Base-by-base conservation (phyloP, 2,329 filamentous ascomycete genomes). In the Corniculantispora saksenae region DNA sequence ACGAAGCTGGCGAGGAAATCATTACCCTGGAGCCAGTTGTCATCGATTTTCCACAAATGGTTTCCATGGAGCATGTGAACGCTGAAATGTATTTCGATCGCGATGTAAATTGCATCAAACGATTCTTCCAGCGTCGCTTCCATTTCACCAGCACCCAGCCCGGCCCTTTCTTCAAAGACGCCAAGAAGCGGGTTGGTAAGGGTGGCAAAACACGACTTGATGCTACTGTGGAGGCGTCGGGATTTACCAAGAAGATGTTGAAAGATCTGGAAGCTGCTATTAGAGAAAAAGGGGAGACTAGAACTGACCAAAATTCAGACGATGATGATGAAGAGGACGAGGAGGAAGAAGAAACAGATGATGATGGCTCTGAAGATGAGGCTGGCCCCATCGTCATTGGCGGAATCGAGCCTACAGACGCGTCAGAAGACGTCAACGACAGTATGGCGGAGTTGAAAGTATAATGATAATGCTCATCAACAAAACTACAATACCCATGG, bases 11-110 rank as follows among this genome's bases (percentile, higher is more conserved):
- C 2, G 68, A 76, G 50, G 79, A 82, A 71, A 66, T 74, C 0
- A 69, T 91, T 62, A 73, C 70, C 19, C 81, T 97, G 29, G 88
- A 87, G 8, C 95, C 95, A 1, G 87, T 97, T 62, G 81, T 99
- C 54, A 99, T 99, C 72, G 96, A 99, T 80, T 99, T 99, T 74
- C 95, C 95, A 0, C 95, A 99, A 76, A 98, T 97, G 91, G 88
- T 99, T 2, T 98, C 94, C 1, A 93, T 97, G 75, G 93, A 97
- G 70, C 95, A 99, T 74, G 79, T 83, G 43, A 97, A 99, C 73
- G 96, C 95, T 21, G 91, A 97, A 74, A 96, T 94, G 86, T 98
- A 99, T 79, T 99, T 99, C 76, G 92, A 98, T 75, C 89, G 95
- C 68, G 95, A 99, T 72, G 94, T 99, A 17, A 89, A 92, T 68